Evolutionary conservation across 805 yeast genomes (phyloP), one percentile per base, ranked within the genome.

Genomic region (Grigorovia yakushimaensis): DNA sequence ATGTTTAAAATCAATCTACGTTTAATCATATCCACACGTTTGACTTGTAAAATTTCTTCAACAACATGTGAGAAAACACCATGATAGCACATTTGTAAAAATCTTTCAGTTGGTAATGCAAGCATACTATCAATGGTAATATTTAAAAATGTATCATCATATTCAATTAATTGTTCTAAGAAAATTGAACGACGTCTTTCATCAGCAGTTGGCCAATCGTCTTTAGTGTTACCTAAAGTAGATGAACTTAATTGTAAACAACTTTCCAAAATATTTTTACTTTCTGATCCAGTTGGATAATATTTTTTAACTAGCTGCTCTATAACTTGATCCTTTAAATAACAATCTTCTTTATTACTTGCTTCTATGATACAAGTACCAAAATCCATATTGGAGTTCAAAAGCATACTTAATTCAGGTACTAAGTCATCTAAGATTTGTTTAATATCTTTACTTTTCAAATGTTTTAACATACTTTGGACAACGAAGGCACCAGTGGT

Each of bases 61-160:
- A 91, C 78, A 41, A 88, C 88, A 60, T 85, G 96, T 1, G 96
- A 87, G 55, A 86, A 88, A 2, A 88, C 93, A 9, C 96, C 94
- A 62, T 91, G 96, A 55, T 71, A 72, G 57, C 95, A 84, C 84
- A 91, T 81, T 57, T 81, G 83, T 27, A 78, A 55, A 33, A 88
- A 64, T 51, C 79, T 73, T 50, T 78, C 84, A n/a, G 67, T 67
- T 13, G 84, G 82, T 48, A 84, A 62, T 2, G 73, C 73, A 45
- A 86, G 62, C 49, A 84, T 64, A 48, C 81, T 78, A 45, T 78
- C 80, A 60, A 85, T 71, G 1, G 80, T 73, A 41, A 79, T 71
- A 15, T 73, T 64, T 13, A 82, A 71, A 51, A 86, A 80, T 43
- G 70, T 68, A 24, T 73, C 71, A 56, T 86, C 91, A 58, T 80